Conservation (phyloP, 1,284 basidiomycete genomes). For the Cryptococcus depauperatus region DNA sequence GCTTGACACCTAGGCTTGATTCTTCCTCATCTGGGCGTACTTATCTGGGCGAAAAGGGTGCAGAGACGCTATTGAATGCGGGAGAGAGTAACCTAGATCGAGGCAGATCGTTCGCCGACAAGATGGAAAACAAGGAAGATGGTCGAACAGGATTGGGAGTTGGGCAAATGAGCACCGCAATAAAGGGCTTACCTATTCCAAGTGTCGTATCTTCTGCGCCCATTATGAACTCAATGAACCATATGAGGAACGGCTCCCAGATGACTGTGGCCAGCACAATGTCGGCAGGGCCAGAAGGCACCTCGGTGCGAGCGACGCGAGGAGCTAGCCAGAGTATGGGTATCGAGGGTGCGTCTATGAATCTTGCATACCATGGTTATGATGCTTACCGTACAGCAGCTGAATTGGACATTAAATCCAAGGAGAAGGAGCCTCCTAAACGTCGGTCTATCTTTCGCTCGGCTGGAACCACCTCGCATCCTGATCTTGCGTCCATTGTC, state of each 20-base stretch:
- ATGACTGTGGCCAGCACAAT: slow-evolving; percentile 10
- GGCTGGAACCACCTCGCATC: slow-evolving; percentile 77
- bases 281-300: slow-evolving; percentile 5
- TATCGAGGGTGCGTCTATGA: slow-evolving; percentile 33
- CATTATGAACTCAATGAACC: slow-evolving; percentile 9
- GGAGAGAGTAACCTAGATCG: no score
- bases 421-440: slow-evolving; percentile 46
- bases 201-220: slow-evolving; percentile 29
- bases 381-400: slow-evolving; percentile 13
- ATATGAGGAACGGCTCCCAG: slow-evolving; percentile 5
- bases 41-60: no score
- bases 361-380: background rate
- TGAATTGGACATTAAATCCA: slow-evolving; percentile 19
- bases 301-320: slow-evolving; percentile 6
- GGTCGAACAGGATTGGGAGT: slow-evolving; percentile 3
- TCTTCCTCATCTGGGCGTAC: no score
- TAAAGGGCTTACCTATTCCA: slow-evolving; percentile 1
- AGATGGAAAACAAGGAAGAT: background rate
- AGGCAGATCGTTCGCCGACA: no score
- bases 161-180: slow-evolving; percentile 1
- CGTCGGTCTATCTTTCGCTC: slow-evolving; percentile 75
- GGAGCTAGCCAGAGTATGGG: slow-evolving; percentile 23
- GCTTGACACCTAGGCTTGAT: no score
- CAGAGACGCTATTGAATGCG: no score
- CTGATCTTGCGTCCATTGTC: slow-evolving; percentile 73